A percentile compares a stretch with the other conserved stretches of the same genome.
phyloP scores from a whole-genome alignment of 495 filamentous ascomycete genomes.

The Penicillium flavigenum region DNA sequence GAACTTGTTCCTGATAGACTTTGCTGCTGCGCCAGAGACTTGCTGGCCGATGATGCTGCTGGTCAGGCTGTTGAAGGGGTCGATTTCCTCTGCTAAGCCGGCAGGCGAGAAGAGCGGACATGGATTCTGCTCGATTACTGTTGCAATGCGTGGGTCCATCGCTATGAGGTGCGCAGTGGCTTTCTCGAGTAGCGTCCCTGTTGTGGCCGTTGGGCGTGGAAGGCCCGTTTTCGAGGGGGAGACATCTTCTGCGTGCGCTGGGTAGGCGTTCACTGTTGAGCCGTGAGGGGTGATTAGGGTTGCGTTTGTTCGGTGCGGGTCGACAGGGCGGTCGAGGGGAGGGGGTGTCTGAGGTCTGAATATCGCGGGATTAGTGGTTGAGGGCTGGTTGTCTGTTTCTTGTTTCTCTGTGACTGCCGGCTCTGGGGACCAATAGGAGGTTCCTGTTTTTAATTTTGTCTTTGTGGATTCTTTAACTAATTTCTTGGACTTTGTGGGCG shows the following conservation, averaged over 20 bases:
- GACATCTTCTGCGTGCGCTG: slow-evolving; percentile 41
- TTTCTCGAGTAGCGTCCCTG: slow-evolving; percentile 70
- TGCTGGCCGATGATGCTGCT: slow-evolving; percentile 94
- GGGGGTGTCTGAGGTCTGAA: slow-evolving; percentile 41
- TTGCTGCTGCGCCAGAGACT: slow-evolving; percentile 88
- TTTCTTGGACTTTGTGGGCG: slow-evolving; percentile 17
- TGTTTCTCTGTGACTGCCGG: slow-evolving; percentile 12
- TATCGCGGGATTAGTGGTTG: slow-evolving; percentile 19
- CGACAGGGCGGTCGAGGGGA: slow-evolving; percentile 55
- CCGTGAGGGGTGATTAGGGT: slow-evolving; percentile 77
- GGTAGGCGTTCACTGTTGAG: slow-evolving; percentile 62
- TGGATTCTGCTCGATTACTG: slow-evolving; percentile 69
- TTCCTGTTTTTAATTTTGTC: slow-evolving; percentile 11
- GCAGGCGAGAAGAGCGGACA: slow-evolving; percentile 79
- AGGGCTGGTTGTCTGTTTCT: slow-evolving; percentile 16
- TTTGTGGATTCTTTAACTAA: slow-evolving; percentile 18
- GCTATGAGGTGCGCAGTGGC: slow-evolving; percentile 75
- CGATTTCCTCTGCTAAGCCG: slow-evolving; percentile 76
- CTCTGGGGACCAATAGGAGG: slow-evolving; percentile 30
- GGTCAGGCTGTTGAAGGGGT: slow-evolving; percentile 80
- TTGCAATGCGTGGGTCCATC: slow-evolving; percentile 70
- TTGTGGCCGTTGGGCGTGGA: slow-evolving; percentile 57
- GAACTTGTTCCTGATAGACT: slow-evolving; percentile 83
- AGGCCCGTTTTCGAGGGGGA: slow-evolving; percentile 60
- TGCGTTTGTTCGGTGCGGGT: slow-evolving; percentile 68